These are phyloP conservation scores for Pigoraptor vietnamica DNA, from an alignment of 78 protist species.

Conservation along the genomic window DNA sequence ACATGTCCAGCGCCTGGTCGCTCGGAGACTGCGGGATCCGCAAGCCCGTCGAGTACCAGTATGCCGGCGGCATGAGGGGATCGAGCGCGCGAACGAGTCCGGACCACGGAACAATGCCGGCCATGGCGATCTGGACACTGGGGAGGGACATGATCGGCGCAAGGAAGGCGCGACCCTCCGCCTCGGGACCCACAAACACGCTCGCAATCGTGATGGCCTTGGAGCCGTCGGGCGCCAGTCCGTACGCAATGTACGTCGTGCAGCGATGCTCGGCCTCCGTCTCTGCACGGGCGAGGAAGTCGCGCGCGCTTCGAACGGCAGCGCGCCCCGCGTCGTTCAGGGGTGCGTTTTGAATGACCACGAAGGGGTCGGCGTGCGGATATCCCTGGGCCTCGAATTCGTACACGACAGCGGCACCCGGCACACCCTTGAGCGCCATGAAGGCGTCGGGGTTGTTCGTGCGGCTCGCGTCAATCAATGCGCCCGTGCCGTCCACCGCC, in stretches of 20 bases:
- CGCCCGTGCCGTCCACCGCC: neutral
- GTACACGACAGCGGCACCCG: neutral
- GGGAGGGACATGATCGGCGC: neutral
- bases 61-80: neutral
- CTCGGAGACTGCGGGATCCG: neutral
- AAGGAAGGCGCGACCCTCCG: neutral
- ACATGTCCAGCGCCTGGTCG: neutral
- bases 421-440: neutral
- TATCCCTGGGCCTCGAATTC: neutral
- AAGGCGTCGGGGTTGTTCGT: neutral
- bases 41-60: neutral
- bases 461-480: neutral
- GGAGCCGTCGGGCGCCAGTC: neutral
- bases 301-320: neutral
- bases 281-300: neutral
- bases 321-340: neutral
- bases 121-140: neutral
- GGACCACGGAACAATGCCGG: neutral
- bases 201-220: neutral
- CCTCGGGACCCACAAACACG: neutral
- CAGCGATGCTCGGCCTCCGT: neutral
- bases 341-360: neutral
- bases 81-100: neutral
- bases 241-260: neutral
- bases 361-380: neutral